These are phyloP conservation scores for Exophiala bonariae DNA, from an alignment of 2,329 filamentous ascomycete species.

Conservation along the genomic window DNA sequence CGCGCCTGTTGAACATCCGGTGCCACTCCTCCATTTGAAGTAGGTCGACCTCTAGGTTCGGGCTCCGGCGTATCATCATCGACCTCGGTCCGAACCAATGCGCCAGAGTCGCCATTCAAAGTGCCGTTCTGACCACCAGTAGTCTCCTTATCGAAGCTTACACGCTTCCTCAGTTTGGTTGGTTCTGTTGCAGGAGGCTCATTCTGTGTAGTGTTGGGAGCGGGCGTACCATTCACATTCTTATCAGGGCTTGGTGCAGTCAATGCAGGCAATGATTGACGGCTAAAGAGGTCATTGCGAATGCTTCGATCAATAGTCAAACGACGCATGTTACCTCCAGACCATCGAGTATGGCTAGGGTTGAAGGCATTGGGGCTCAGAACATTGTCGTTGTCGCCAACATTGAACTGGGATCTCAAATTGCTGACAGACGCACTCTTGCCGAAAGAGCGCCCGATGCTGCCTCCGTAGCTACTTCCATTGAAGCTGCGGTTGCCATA, in stretches of 20 bases:
- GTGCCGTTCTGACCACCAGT: conserved; percentile 41
- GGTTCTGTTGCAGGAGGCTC: conserved; percentile 34
- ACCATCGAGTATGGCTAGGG: conserved; percentile 63
- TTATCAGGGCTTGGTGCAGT: conserved; percentile 35
- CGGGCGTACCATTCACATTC: conserved; percentile 11
- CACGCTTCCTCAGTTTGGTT: conserved; percentile 69
- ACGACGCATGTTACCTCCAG: conserved; percentile 76
- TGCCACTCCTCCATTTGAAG: conserved; percentile 40
- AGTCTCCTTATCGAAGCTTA: conserved; percentile 80
- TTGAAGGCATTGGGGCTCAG: conserved; percentile 80
- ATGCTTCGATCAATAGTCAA: conserved; percentile 89
- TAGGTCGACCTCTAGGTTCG: conserved; percentile 51
- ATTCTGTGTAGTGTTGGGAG: conserved; percentile 37
- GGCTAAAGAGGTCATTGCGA: conserved; percentile 62
- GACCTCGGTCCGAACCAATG: conserved; percentile 51
- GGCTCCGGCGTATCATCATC: conserved; percentile 46
- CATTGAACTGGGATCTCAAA: conserved; percentile 74
- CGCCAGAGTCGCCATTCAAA: conserved; percentile 45
- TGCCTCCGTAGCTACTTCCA: conserved; percentile 67
- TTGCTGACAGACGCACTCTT: conserved; percentile 91
- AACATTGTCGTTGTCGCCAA: conserved; percentile 73
- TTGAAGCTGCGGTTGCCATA: conserved; percentile 32
- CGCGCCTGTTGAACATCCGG: conserved; percentile 60
- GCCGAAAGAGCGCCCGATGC: conserved; percentile 68
- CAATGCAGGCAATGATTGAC: conserved; percentile 34